These are phyloP conservation scores for Globisporangium nodosum DNA, from an alignment of 352 stramenopile species.

Conservation along the genomic window DNA sequence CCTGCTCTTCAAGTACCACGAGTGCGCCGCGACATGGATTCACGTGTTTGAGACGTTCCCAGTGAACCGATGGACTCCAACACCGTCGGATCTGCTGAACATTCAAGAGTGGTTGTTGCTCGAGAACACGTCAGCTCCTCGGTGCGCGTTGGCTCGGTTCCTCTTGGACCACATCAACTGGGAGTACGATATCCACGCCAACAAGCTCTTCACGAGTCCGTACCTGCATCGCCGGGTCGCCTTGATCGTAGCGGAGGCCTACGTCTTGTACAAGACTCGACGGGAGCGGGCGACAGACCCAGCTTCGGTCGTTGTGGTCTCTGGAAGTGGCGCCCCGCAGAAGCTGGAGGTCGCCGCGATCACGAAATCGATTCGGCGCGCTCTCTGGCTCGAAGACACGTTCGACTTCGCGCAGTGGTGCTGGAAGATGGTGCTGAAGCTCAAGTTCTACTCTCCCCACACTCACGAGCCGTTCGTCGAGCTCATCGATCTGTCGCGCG, in stretches of 20 bases:
- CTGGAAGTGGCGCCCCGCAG: conserved; percentile 39
- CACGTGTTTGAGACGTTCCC: conserved; percentile 83
- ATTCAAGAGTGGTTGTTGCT: conserved; percentile 80
- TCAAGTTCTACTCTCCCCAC: conserved; percentile 74
- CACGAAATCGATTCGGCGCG: conserved; percentile 68
- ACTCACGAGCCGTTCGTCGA: conserved; percentile 60
- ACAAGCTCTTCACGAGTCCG: conserved; percentile 56
- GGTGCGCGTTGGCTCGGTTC: conserved; percentile 63
- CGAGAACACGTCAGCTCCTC: conserved; percentile 57
- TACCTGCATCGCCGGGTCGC: conserved; percentile 75
- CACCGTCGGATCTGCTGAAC: conserved; percentile 49
- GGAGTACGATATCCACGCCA: conserved; percentile 67
- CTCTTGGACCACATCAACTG: conserved; percentile 83
- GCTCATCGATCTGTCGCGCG: conserved; percentile 66
- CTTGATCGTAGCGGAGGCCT: conserved; percentile 70
- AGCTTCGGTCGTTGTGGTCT: conserved; percentile 31
- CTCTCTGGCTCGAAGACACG: conserved; percentile 51
- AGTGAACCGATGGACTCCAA: conserved; percentile 79
- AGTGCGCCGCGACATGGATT: conserved; percentile 74
- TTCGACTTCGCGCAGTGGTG: conserved; percentile 84
- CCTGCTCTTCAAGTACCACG: conserved; percentile 72
- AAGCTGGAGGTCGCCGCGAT: conserved; percentile 52
- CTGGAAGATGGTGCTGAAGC: conserved; percentile 79
- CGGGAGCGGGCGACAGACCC: conserved; percentile 32
- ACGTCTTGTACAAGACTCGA: conserved; percentile 61